phyloP scores from a whole-genome alignment of 1,284 basidiomycete species.

The Fereydounia khargensis region DNA sequence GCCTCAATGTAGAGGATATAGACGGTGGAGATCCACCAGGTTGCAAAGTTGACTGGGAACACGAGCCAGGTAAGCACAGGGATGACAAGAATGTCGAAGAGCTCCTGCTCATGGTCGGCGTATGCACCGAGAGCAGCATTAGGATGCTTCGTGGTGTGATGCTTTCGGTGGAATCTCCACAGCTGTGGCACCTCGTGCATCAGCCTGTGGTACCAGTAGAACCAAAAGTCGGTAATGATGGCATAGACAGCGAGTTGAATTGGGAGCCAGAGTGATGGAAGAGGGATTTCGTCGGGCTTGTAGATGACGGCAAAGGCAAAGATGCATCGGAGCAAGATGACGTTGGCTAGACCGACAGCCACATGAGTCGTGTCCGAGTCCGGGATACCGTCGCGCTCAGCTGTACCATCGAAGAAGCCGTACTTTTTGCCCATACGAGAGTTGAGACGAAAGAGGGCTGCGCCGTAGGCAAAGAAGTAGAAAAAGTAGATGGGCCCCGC shows the following conservation, averaged over 20 bases:
- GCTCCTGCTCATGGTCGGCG: conserved; percentile 45
- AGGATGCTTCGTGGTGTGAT: conserved; percentile 50
- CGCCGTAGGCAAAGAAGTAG: conserved; percentile 13
- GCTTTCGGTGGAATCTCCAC: conserved; percentile 36
- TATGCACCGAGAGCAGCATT: conserved; percentile 36
- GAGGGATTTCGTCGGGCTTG: conserved; percentile 5
- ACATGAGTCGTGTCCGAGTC: conserved; percentile 22
- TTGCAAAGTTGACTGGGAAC: conserved; percentile 32
- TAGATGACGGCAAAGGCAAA: conserved; percentile 24
- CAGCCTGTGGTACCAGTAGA: conserved; percentile 47
- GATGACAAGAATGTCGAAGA: conserved; percentile 41
- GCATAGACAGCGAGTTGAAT: conserved; percentile 26
- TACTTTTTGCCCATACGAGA: conserved; percentile 20
- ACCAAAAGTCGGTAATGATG: conserved; percentile 40
- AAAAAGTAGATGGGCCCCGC: conserved; percentile 13
- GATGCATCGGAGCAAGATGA: conserved; percentile 10
- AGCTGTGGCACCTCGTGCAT: conserved; percentile 38
- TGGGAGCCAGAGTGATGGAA: conserved; percentile 19
- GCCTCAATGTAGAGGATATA: conserved; percentile 27
- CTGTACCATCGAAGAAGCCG: conserved; percentile 43
- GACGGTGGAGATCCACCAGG: conserved; percentile 17
- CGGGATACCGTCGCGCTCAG: conserved; percentile 37
- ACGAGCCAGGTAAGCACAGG: conserved; percentile 37
- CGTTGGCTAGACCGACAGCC: conserved; percentile 14
- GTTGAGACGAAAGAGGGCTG: conserved; percentile 6